These are phyloP conservation scores for Euphorbia schlechtendalii DNA, from an alignment of 441 rosid genomes.

Conservation along the genomic window DNA sequence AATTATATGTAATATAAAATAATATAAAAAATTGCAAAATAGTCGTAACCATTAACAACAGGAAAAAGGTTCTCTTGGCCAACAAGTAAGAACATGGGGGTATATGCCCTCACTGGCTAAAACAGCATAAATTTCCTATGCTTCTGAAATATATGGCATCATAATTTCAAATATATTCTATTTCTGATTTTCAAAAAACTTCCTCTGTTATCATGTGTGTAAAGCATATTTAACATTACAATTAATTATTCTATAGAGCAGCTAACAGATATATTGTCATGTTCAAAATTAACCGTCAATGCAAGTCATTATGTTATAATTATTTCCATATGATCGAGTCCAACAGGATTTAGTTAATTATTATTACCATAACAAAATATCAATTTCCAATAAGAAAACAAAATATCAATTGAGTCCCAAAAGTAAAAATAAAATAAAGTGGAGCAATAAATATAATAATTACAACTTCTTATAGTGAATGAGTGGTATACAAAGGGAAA, in stretches of 20 bases:
- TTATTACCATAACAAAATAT: too few species aligned
- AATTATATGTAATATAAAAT: too few species aligned
- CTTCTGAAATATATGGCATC: neutral
- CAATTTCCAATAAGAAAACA: too few species aligned
- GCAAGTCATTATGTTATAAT: neutral
- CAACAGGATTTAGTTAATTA: too few species aligned
- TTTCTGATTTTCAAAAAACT: neutral
- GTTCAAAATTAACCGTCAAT: too few species aligned
- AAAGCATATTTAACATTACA: neutral
- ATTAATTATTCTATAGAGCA: neutral
- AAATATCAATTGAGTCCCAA: too few species aligned
- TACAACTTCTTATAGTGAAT: neutral
- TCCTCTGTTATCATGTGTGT: neutral
- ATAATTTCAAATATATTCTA: neutral
- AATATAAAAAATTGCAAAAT: neutral
- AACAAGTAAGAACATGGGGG: neutral
- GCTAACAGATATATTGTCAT: neutral
- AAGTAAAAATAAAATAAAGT: neutral
- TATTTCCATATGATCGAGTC: too few species aligned
- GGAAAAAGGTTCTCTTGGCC: conserved; percentile 1
- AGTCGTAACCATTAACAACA: neutral
- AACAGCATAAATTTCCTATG: neutral
- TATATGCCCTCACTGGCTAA: neutral
- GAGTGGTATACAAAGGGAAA: too few species aligned
- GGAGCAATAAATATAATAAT: too few species aligned